Evolutionary conservation across 2,329 filamentous ascomycete species (phyloP).

Genomic region (Talaromyces sp.): DNA sequence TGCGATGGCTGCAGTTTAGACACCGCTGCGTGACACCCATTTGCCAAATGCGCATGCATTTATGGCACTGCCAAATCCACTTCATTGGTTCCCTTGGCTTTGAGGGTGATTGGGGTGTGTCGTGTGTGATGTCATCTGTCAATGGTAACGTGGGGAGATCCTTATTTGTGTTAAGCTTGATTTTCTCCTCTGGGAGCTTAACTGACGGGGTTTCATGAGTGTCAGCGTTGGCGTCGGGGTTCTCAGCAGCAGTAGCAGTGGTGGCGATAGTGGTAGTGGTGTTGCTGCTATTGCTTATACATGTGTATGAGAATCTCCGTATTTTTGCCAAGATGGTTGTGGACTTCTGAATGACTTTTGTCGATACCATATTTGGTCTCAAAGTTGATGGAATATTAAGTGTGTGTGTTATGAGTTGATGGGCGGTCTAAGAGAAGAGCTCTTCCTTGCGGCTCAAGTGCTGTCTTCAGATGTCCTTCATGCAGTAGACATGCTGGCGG

Average conservation of each 20-base stretch:
- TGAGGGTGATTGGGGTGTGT: neutral
- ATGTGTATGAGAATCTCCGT: neutral
- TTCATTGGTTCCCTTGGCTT: neutral
- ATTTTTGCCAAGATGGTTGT: neutral
- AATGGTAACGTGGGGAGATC: neutral
- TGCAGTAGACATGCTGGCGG: neutral
- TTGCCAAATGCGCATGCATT: constrained; percentile 44
- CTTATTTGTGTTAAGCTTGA: neutral
- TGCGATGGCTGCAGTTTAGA: constrained; percentile 50
- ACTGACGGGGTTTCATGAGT: neutral
- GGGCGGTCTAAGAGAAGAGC: neutral
- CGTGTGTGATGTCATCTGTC: neutral
- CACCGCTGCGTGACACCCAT: constrained; percentile 49
- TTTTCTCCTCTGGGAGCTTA: neutral
- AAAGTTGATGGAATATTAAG: neutral
- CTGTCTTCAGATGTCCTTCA: neutral
- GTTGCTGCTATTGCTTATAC: neutral
- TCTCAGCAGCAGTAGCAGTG: neutral
- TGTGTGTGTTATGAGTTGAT: neutral
- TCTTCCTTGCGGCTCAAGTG: neutral
- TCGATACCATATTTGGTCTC: neutral
- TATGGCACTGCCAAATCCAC: constrained; percentile 53
- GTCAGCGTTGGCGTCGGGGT: neutral
- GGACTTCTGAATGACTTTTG: neutral
- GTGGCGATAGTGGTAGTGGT: neutral